Percentiles rank a stretch among this genome's conserved stretches.
These are phyloP conservation scores for Thermoascus crustaceus DNA, from an alignment of 2,329 filamentous ascomycete species.

Conservation along the genomic window DNA sequence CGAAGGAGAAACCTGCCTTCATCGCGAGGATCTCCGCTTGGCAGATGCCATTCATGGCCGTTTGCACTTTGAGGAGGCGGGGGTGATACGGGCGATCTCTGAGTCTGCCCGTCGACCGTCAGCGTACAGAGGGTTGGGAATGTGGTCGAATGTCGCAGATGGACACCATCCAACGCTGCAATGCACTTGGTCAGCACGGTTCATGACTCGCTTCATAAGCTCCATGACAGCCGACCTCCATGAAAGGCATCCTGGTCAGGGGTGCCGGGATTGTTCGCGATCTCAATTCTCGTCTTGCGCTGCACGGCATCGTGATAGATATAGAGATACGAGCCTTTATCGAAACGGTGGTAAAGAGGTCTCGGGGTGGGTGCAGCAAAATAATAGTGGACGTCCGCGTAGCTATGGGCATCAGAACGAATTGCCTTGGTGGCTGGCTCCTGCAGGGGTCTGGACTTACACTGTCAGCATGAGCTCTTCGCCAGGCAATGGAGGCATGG, in stretches of 20 bases:
- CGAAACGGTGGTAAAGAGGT: constrained; percentile 55
- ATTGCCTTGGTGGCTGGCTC: constrained; percentile 2
- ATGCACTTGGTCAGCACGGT: constrained; percentile 1
- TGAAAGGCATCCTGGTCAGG: constrained; percentile 57
- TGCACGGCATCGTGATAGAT: constrained; percentile 51
- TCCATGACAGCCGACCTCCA: constrained; percentile 40
- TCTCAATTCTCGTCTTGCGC: constrained; percentile 49
- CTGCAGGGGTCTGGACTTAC: constrained; percentile 28
- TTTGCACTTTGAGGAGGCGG: constrained; percentile 19
- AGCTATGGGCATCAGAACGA: constrained; percentile 36
- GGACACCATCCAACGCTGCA: constrained; percentile 44
- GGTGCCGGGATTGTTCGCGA: constrained; percentile 57
- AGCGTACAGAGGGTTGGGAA: constrained; percentile 54
- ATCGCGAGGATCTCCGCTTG: constrained; percentile 44
- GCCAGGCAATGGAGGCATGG: constrained; percentile 39
- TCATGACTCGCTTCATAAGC: constrained; percentile 2
- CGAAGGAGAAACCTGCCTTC: constrained; percentile 45
- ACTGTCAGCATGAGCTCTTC: constrained; percentile 41
- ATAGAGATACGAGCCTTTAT: constrained; percentile 58
- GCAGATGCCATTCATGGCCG: constrained; percentile 49
- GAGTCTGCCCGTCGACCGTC: constrained; percentile 40
- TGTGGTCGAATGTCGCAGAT: constrained; percentile 48
- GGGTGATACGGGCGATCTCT: constrained; percentile 17
- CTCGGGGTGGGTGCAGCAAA: constrained; percentile 49
- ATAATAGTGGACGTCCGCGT: constrained; percentile 57